Evolutionary conservation across 1,139 yeast species (phyloP).

Genomic region (Debaryomycetaceae sp.): DNA sequence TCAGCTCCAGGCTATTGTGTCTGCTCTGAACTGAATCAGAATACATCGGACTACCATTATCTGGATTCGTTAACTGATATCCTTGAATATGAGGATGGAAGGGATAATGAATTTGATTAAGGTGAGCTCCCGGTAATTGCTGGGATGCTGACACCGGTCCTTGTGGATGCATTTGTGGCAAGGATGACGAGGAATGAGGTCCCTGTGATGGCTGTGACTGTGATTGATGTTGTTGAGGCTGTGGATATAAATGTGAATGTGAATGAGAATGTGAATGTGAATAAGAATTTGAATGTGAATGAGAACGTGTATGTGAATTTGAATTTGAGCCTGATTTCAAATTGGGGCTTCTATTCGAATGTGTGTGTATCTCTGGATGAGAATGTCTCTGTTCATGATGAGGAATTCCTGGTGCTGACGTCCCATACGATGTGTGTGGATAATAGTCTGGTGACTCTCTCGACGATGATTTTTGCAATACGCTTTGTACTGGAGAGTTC

Average conservation of each 20-base stretch:
- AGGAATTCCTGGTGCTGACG: neutral
- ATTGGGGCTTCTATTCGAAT: too few species aligned
- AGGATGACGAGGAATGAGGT: neutral
- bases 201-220: slow-evolving; percentile 2
- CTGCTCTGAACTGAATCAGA: neutral
- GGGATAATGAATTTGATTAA: neutral
- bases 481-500: neutral
- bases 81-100: slow-evolving; percentile 3
- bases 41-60: neutral
- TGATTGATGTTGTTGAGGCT: slow-evolving; percentile 1
- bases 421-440: neutral
- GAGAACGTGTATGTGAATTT: neutral
- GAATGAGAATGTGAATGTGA: slow-evolving; percentile 1
- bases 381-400: neutral
- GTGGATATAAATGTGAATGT: slow-evolving; percentile 7
- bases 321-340: neutral
- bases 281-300: neutral
- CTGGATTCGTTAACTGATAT: slow-evolving; percentile 1
- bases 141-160: neutral
- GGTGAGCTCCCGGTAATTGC: neutral
- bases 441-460: neutral
- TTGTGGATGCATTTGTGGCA: neutral
- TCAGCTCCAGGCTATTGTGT: neutral
- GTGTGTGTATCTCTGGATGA: neutral
- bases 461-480: neutral